Evolutionary conservation across 2,329 filamentous ascomycete genomes (phyloP), one percentile per base, ranked within the genome.

Genomic region (Sphaceloma murrayae): DNA sequence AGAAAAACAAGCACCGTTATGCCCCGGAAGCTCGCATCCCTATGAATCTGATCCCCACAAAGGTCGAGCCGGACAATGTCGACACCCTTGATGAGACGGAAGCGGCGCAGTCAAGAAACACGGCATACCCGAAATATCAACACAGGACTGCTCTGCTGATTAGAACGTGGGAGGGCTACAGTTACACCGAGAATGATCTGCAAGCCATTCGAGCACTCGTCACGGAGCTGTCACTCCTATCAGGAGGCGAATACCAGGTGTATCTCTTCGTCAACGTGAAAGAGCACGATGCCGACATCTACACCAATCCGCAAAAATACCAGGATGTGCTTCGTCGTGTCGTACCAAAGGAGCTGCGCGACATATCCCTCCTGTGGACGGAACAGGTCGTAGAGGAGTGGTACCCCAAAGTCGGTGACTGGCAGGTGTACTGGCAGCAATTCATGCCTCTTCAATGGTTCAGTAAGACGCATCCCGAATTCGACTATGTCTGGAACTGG

Each of bases 401-500:
- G 63, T 73, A 72, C 50, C 67, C 67, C 2, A 57, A 66, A n/a
- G 61, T 72, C 29, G 62, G 59, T 27, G 66, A 69, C 47, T 69
- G 65, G 63, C 63, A 68, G 46, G 66, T 69, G 6, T 69, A 69
- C 54, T 70, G 66, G 65, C 62, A 67, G 21, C 80, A 85, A 54
- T 85, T 80, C 68, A 70, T 85, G 52, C 80, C 81, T 4, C 70
- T 87, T 2, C 83, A 87, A 57, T 80, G 80, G 62, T 87, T 88
- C 57, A 76, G 76, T 47, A 73, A 82, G 54, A 80, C 82, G 39
- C 80, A 86, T 54, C 82, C 82, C 0, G 78, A 89, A 54, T 91
- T 84, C 51, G 82, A 88, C 53, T 86, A 75, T 54, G 72, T 86
- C 53, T 70, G 85, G 83, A 88, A 89, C 59, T 88, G 83, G 84